Base-by-base conservation (phyloP, 768 basidiomycete genomes). In the Postia placenta region DNA sequence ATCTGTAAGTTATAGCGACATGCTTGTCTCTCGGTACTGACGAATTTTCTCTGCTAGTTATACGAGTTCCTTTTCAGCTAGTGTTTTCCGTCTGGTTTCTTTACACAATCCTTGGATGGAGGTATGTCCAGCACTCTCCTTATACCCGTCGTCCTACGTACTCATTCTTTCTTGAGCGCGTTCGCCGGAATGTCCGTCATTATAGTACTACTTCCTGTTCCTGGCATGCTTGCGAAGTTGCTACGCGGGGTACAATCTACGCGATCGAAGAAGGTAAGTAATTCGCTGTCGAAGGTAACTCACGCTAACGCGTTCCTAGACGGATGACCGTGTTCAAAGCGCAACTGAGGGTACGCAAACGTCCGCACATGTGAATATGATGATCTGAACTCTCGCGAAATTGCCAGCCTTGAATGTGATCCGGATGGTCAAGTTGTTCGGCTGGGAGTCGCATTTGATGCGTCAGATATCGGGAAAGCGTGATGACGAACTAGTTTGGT, bases 401-500 rank as follows among this genome's bases (percentile, higher is more conserved):
- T n/a, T 22, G 25, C 5, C 41, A 69, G 69, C 60, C 17, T 55
- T 70, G 53, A 59, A 52, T 24, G 61, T 69, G 19, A 60, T 75
- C 6, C 68, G 74, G 15, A 74, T 76, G 68, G 64, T 75, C 59
- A 77, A 78, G 61, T 63, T 76, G 53, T 78, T 75, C 45, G 69
- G 66, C 15, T 68, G 64, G 72, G 72, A 74, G 47, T 49, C 46
- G 4, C 72, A 75, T 45, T 75, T 85, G 58, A 67, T 74, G 26
- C 64, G 73, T 14, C 70, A 71, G 43, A 68, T 89, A 27, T 67
- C 73, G 19, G 71, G 70, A 23, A 79, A 78, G 57, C 75, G 87
- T 48, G 76, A 82, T 39, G 74, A 74, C 11, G 87, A 91, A 61
- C 64, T 91, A 11, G 50, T 56, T 74, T 73, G 63, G 68, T 82